Evolutionary conservation across 805 yeast genomes (phyloP), one percentile per base, ranked within the genome.

Genomic region (Dipodascus geniculatus): DNA sequence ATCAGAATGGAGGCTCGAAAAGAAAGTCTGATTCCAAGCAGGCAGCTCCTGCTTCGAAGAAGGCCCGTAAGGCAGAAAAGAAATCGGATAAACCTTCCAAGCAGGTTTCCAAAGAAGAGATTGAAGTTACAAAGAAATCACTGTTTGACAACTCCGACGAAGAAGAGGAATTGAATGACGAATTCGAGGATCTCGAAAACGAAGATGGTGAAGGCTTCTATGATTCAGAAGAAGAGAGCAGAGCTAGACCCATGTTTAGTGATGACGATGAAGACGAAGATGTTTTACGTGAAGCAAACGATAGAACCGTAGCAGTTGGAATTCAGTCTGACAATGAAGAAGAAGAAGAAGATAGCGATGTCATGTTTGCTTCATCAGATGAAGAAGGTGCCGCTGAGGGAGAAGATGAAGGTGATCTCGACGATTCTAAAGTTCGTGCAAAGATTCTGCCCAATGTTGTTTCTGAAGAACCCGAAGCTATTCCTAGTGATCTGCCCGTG

Each of bases 401-500:
- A 1, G 60, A 54, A 24, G 51, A 56, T 20, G 55, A 52, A 19
- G 53, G 44, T 22, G 61, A 58, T 33, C 55, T 48, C 47, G 62
- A 60, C 14, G 52, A 56, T 16, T 55, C 52, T 42, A 28, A 28
- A 28, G 60, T 59, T 42, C 54, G 56, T 20, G 48, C 51, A 48
- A 52, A 53, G 42, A 52, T 52, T 47, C 51, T 47, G 3, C 49
- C 49, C 4, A n/a, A 38, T 11, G 44, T 38, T 11, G 44, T 23
- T 47, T 4, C 49, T 8, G 49, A 47, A n/a, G 49, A 47, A 47
- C 31, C 95, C 22, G 74, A 79, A 61, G 76, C 88, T 28, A 75
- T 89, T 56, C 96, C 96, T 42, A 73, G 82, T 60, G 96, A 89
- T 66, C 76, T 90, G 50, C 86, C 89, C 4, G 75, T 86, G 62